A percentile compares a stretch with the other conserved stretches of the same genome.
Conservation (phyloP, 768 basidiomycete species). For the Pulveroboletus frians region DNA sequence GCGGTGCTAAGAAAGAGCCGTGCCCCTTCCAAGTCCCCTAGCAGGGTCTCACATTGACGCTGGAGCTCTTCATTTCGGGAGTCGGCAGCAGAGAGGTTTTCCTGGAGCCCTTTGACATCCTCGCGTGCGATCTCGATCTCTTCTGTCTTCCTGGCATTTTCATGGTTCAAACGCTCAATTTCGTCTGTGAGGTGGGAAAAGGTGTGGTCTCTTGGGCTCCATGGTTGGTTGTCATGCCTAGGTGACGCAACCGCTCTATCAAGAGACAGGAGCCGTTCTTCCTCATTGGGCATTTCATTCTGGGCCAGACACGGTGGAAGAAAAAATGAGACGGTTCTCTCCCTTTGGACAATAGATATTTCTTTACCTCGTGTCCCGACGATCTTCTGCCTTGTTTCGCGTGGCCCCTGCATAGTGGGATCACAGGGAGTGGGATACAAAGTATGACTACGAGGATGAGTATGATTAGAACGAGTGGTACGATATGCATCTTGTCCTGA, state of each 20-base stretch:
- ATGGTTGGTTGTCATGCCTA: not conserved
- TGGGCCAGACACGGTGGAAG: not conserved
- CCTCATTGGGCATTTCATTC: not conserved
- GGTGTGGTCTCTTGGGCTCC: not conserved
- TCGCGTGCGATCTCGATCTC: too few relatives aligned
- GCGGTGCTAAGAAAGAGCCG: constrained; percentile 1
- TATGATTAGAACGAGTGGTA: not conserved
- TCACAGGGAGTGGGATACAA: not conserved
- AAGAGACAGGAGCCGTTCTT: not conserved
- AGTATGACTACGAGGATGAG: not conserved
- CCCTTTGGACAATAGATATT: not conserved
- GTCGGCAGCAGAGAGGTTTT: not conserved
- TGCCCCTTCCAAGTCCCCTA: not conserved
- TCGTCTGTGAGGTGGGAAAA: not conserved
- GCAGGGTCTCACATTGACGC: not conserved
- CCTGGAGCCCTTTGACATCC: not conserved
- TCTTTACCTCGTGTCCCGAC: not conserved
- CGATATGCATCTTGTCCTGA: not conserved
- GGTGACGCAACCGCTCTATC: not conserved
- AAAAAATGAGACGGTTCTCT: not conserved
- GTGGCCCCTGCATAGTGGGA: not conserved
- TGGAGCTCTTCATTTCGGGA: not conserved
- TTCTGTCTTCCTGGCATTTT: not conserved
- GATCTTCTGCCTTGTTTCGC: not conserved
- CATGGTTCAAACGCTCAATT: not conserved